Conservation (phyloP, 441 rosid species). For the Brassica balearica region DNA sequence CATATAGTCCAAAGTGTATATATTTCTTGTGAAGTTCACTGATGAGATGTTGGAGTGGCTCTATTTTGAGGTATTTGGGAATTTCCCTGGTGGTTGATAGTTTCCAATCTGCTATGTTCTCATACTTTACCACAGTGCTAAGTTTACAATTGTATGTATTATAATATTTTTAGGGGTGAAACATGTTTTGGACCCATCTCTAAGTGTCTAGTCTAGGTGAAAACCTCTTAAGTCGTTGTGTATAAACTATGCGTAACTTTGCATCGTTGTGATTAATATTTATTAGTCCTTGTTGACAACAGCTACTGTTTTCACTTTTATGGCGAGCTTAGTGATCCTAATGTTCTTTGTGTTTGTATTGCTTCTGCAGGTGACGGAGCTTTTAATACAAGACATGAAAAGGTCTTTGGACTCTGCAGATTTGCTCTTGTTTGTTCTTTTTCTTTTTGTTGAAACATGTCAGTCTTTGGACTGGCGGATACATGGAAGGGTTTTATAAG, state of each 20-base stretch:
- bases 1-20: not conserved
- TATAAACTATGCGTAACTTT: not conserved
- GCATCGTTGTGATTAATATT: not conserved
- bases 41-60: constrained; percentile 6
- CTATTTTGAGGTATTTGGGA: constrained; percentile 6
- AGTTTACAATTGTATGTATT: not conserved
- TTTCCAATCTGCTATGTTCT: not conserved
- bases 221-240: not conserved
- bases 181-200: constrained; percentile 17
- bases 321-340: constrained; percentile 10
- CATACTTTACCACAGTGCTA: not conserved
- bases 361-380: constrained; percentile 33
- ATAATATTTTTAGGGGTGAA: not conserved
- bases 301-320: constrained; percentile 12
- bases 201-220: not conserved
- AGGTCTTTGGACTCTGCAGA: constrained; percentile 26
- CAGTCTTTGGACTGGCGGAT: constrained; percentile 24
- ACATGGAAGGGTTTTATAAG: constrained; percentile 21
- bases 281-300: constrained; percentile 4
- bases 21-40: not conserved
- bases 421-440: constrained; percentile 23
- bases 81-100: not conserved
- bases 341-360: not conserved
- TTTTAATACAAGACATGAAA: constrained; percentile 16
- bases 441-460: constrained; percentile 26